Percentiles rank a stretch among this genome's conserved stretches.
Evolutionary conservation across 495 filamentous ascomycete genomes (phyloP).

Genomic region (Elaphomyces granulatus): DNA sequence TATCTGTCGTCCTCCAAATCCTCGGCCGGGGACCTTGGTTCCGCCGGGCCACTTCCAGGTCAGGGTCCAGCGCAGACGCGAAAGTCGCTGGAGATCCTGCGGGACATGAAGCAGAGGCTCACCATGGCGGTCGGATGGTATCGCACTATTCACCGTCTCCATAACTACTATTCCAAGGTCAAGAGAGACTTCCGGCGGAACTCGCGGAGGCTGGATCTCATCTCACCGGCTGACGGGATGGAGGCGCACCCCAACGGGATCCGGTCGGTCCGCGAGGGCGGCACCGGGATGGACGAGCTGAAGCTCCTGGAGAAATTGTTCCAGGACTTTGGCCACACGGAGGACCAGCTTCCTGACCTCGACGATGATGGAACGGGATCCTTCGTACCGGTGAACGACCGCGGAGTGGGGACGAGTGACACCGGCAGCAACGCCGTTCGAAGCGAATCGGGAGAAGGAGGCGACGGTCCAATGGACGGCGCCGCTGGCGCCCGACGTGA

Average conservation of each 20-base stretch:
- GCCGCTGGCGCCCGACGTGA: conserved; percentile 25
- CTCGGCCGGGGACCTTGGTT: not conserved
- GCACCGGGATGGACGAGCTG: conserved; percentile 61
- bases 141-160: conserved; percentile 49
- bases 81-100: conserved; percentile 38
- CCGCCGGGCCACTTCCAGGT: conserved; percentile 9
- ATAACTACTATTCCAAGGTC: conserved; percentile 50
- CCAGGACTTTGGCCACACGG: conserved; percentile 40
- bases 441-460: conserved; percentile 26
- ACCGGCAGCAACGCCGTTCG: conserved; percentile 29
- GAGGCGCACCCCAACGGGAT: conserved; percentile 27
- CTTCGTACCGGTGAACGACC: conserved; percentile 16
- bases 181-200: conserved; percentile 43
- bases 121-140: conserved; percentile 61
- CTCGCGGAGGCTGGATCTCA: conserved; percentile 28
- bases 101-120: conserved; percentile 50
- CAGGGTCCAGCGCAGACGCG: conserved; percentile 28
- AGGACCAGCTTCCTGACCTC: conserved; percentile 28
- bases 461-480: conserved; percentile 22
- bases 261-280: conserved; percentile 35
- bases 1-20: conserved; percentile 36
- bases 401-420: conserved; percentile 24
- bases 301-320: conserved; percentile 44
- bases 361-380: conserved; percentile 23
- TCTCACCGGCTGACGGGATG: conserved; percentile 13